Percentiles rank a stretch among this genome's conserved stretches.
phyloP scores from a whole-genome alignment of 495 filamentous ascomycete genomes.

The Aspergillus ellipticus region DNA sequence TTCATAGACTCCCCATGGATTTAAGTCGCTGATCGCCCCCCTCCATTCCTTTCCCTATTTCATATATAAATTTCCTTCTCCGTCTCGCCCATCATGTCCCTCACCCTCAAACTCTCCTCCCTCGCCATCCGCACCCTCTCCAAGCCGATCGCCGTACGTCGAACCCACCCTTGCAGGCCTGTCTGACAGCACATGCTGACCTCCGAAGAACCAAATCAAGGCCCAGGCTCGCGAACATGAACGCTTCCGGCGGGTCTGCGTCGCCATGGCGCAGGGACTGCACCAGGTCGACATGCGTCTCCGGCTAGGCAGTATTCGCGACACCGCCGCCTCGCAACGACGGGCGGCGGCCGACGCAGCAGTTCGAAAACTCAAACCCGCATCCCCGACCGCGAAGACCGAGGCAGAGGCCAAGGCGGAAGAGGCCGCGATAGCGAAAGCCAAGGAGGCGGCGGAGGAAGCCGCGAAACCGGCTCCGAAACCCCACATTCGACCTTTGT shows the following conservation, averaged over 20 bases:
- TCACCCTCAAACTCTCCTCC: slow-evolving; percentile 68
- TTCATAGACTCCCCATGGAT: neutral
- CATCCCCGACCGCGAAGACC: slow-evolving; percentile 75
- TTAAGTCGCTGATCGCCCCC: neutral
- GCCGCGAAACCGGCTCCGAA: slow-evolving; percentile 37
- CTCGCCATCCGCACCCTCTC: slow-evolving; percentile 65
- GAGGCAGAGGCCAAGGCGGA: slow-evolving; percentile 67
- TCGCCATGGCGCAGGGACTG: slow-evolving; percentile 76
- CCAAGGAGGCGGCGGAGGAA: slow-evolving; percentile 48
- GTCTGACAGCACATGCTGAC: slow-evolving; percentile 46
- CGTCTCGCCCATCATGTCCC: slow-evolving; percentile 31
- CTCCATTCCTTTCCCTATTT: neutral
- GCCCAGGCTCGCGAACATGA: slow-evolving; percentile 92
- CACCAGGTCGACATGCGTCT: slow-evolving; percentile 94
- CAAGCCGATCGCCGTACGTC: slow-evolving; percentile 67
- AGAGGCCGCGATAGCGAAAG: slow-evolving; percentile 47
- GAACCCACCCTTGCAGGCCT: slow-evolving; percentile 21
- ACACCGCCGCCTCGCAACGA: slow-evolving; percentile 58
- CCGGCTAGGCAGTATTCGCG: slow-evolving; percentile 78
- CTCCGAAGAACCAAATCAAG: slow-evolving; percentile 81
- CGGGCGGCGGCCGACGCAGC: slow-evolving; percentile 48
- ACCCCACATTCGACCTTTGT: slow-evolving; percentile 69
- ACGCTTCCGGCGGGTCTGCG: slow-evolving; percentile 70
- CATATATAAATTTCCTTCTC: neutral
- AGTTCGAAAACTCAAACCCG: slow-evolving; percentile 57